These are phyloP conservation scores for Geranomyces michiganensis DNA, from an alignment of 192 early-diverging fungal genomes.

Conservation along the genomic window DNA sequence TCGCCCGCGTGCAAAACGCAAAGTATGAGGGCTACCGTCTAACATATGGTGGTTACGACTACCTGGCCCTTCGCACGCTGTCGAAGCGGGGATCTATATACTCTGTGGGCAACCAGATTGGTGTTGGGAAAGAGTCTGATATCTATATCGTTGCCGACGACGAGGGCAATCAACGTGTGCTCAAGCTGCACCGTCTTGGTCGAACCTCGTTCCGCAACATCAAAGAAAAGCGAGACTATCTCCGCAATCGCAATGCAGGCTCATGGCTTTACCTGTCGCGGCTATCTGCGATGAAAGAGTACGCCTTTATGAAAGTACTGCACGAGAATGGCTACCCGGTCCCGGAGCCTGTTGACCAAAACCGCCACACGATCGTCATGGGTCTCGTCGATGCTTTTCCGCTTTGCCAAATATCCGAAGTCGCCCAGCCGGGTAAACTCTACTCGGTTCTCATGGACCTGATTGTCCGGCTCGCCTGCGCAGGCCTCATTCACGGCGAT, in stretches of 20 bases:
- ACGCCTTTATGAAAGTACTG: slow-evolving; percentile 97
- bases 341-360: slow-evolving; percentile 89
- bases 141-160: slow-evolving; percentile 97
- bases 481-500: slow-evolving; percentile 98
- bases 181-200: slow-evolving; percentile 96
- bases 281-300: slow-evolving; percentile 97
- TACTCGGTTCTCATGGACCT: slow-evolving; percentile 95
- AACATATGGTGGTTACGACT: slow-evolving; percentile 99
- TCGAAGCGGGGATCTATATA: slow-evolving; percentile 81
- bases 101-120: slow-evolving; percentile 99
- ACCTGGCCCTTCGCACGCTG: slow-evolving; percentile 93
- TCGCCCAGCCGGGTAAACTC: slow-evolving; percentile 87
- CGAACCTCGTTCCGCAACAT: slow-evolving; percentile 95
- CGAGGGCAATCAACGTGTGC: slow-evolving; percentile 84
- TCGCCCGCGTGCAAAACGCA: slow-evolving; percentile 81
- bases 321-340: slow-evolving; percentile 97
- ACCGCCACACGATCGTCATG: slow-evolving; percentile 97
- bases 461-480: slow-evolving; percentile 90
- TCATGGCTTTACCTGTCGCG: slow-evolving; percentile 99
- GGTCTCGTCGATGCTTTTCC: slow-evolving; percentile 92
- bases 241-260: slow-evolving; percentile 89
- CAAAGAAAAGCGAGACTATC: slow-evolving; percentile 97
- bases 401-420: slow-evolving; percentile 84
- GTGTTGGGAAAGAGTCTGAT: slow-evolving; percentile 99
- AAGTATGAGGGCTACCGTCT: slow-evolving; percentile 95